Conservation (phyloP, 768 basidiomycete species). For the Lentinula boryana region DNA sequence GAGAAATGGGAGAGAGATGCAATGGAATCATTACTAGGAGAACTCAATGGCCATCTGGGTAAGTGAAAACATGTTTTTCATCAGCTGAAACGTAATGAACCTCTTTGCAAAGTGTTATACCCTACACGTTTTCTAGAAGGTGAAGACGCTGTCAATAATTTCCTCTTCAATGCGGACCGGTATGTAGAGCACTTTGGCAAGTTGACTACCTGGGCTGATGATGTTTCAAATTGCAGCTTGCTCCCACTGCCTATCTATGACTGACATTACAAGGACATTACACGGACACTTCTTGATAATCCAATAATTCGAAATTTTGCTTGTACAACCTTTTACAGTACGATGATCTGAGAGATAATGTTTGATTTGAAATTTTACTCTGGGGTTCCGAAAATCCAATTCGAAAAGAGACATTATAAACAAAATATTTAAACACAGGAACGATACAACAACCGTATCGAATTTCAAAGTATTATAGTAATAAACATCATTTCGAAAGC, state of each 20-base stretch:
- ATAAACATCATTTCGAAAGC: neutral
- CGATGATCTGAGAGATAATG: neutral
- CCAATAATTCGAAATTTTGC: neutral
- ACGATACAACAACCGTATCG: too few relatives aligned
- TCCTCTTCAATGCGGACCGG: constrained; percentile 88
- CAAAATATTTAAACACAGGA: too few relatives aligned
- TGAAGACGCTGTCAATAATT: constrained; percentile 91
- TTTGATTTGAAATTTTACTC: too few relatives aligned
- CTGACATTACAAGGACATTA: constrained; percentile 18
- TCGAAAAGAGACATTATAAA: too few relatives aligned
- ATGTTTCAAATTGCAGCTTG: constrained; percentile 31
- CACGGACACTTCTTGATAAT: neutral
- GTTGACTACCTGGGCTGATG: neutral
- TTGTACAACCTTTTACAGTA: neutral
- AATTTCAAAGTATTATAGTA: too few relatives aligned
- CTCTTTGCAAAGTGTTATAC: constrained; percentile 58
- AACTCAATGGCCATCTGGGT: constrained; percentile 87
- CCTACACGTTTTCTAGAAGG: constrained; percentile 85
- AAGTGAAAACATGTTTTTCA: constrained; percentile 15
- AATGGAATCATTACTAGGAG: constrained; percentile 78
- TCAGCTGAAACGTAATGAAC: neutral
- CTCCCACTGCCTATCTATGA: constrained; percentile 73
- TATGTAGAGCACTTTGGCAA: constrained; percentile 20
- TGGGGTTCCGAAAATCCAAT: too few relatives aligned
- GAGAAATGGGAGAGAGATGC: constrained; percentile 80